phyloP scores from a whole-genome alignment of 441 rosid genomes.

The Pelargonium citronellum region DNA sequence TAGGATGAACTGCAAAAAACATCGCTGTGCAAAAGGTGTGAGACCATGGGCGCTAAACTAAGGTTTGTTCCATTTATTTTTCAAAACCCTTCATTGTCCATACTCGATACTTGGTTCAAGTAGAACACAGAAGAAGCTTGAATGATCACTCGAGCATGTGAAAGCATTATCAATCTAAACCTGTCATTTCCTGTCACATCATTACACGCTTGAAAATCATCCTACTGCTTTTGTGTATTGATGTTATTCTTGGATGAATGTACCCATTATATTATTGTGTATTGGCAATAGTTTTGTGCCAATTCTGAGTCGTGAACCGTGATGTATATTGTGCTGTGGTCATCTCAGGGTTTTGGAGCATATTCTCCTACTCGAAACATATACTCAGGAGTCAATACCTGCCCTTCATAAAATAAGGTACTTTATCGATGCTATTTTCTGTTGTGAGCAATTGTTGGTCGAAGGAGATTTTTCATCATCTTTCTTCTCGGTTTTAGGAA shows the following conservation, averaged over 20 bases:
- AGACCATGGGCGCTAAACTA: slow-evolving; percentile 87
- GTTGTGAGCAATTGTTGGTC: not conserved
- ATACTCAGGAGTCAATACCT: slow-evolving; percentile 81
- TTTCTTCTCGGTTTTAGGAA: slow-evolving; percentile 43
- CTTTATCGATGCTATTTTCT: slow-evolving; percentile 2
- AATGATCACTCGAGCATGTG: too few species aligned
- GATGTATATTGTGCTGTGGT: not conserved
- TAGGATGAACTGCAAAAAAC: slow-evolving; percentile 89
- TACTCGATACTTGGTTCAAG: not conserved
- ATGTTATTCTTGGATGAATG: too few species aligned
- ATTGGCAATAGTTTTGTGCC: not conserved
- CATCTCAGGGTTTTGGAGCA: slow-evolving; percentile 71
- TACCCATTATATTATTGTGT: too few species aligned
- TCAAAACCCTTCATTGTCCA: not conserved
- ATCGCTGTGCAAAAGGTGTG: slow-evolving; percentile 90
- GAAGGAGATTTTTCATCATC: not conserved
- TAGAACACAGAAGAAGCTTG: too few species aligned
- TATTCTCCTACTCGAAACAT: slow-evolving; percentile 73
- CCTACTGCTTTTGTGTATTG: too few species aligned
- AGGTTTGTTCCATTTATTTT: slow-evolving; percentile 43
- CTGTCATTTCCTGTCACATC: too few species aligned
- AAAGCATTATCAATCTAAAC: too few species aligned
- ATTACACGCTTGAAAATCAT: too few species aligned
- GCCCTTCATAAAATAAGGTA: slow-evolving; percentile 89
- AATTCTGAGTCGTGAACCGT: not conserved